Evolutionary conservation across 1,284 basidiomycete genomes (phyloP).

Genomic region (Trichosporon inkin): DNA sequence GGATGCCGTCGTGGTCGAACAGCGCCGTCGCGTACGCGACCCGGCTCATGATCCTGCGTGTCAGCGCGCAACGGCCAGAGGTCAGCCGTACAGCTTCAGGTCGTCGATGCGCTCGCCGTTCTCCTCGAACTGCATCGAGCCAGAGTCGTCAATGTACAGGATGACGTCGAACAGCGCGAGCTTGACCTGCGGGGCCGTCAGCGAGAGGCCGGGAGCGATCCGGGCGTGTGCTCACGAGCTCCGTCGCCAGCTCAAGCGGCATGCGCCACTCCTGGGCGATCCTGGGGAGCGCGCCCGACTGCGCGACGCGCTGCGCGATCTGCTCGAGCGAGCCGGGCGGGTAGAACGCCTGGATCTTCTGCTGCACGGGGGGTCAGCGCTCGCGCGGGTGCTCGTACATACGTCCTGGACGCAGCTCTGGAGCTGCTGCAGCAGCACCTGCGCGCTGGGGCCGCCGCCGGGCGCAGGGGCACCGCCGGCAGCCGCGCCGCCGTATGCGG

Average conservation of each 20-base stretch:
- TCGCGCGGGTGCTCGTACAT: conserved; percentile 20
- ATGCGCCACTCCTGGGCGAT: conserved; percentile 51
- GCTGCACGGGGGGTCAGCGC: conserved; percentile 28
- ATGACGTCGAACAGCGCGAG: conserved; percentile 49
- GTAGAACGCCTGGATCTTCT: conserved; percentile 53
- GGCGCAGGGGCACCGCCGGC: conserved; percentile 18
- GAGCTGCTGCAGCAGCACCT: conserved; percentile 33
- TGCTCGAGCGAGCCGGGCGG: conserved; percentile 49
- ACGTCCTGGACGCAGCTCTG: conserved; percentile 51
- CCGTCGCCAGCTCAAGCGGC: conserved; percentile 51
- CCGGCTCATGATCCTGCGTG: conserved; percentile 44
- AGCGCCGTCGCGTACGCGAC: conserved; percentile 51
- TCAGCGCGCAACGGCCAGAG: too few relatives aligned
- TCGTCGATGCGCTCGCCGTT: conserved; percentile 51
- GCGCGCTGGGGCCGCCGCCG: conserved; percentile 22
- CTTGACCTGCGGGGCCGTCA: conserved; percentile 32
- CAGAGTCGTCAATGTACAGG: conserved; percentile 51
- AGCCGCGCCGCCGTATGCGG: conserved; percentile 19
- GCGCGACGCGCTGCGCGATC: conserved; percentile 50
- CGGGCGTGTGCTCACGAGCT: conserved; percentile 31
- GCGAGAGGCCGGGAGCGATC: background rate
- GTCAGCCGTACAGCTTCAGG: conserved; percentile 47
- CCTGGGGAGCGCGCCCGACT: conserved; percentile 47
- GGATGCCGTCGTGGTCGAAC: conserved; percentile 54
- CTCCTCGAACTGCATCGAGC: conserved; percentile 51